Conservation (phyloP, 2,329 filamentous ascomycete species). For the Lizonia empirigonia region DNA sequence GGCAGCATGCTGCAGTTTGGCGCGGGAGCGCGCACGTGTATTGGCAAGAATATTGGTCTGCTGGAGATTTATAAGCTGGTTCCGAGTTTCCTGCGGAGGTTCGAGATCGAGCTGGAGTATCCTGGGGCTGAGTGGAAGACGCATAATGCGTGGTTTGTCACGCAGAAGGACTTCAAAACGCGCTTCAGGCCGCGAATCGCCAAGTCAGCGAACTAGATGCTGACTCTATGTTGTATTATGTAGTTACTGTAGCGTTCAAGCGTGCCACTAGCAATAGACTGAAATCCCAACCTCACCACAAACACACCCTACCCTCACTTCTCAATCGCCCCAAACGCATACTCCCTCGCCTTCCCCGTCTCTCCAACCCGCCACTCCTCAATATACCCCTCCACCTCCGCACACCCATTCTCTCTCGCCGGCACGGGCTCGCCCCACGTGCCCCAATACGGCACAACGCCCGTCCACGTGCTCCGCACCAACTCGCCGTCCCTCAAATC, state of each 20-base stretch:
- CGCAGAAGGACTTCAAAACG: conserved; percentile 53
- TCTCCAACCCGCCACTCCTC: conserved; percentile 43
- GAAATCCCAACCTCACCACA: conserved; percentile 32
- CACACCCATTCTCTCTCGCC: conserved; percentile 50
- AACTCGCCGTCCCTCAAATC: conserved; percentile 39
- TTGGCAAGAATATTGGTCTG: conserved; percentile 61
- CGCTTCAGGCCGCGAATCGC: conserved; percentile 45
- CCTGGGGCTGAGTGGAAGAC: conserved; percentile 53
- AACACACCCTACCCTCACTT: conserved; percentile 21
- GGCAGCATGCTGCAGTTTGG: conserved; percentile 76
- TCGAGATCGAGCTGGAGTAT: conserved; percentile 59
- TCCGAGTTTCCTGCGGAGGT: conserved; percentile 65
- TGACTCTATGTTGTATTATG: neutral
- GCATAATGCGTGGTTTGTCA: conserved; percentile 62
- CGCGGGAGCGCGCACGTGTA: conserved; percentile 71
- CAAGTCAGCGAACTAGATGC: neutral
- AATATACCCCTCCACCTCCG: conserved; percentile 67
- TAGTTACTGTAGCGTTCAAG: neutral
- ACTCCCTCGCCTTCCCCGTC: conserved; percentile 27
- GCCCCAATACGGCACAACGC: conserved; percentile 44
- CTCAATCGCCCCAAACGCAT: conserved; percentile 34
- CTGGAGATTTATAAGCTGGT: conserved; percentile 59
- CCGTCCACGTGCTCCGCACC: conserved; percentile 39
- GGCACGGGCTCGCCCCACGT: conserved; percentile 41
- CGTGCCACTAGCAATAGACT: neutral